Evolutionary conservation across 139 green algal genomes (phyloP).

Genomic region (Chlorella sp.): DNA sequence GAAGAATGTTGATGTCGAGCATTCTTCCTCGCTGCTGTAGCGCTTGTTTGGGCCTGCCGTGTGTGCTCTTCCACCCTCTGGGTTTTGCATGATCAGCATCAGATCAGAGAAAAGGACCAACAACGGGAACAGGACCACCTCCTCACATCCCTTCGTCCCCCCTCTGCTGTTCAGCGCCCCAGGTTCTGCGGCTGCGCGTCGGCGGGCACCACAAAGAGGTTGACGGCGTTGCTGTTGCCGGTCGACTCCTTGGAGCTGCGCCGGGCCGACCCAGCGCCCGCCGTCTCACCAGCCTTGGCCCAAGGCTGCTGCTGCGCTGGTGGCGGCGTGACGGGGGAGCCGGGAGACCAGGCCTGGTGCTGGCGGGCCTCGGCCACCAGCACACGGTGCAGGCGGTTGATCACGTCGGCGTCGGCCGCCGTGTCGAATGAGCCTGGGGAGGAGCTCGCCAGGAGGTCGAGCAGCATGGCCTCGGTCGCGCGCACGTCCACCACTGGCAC

Average conservation of each 20-base stretch:
- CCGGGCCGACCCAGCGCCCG: too few species aligned
- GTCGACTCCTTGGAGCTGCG: too few species aligned
- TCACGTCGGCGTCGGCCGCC: background rate
- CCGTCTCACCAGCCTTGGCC: too few species aligned
- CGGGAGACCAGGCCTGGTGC: too few species aligned
- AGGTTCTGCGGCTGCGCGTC: background rate
- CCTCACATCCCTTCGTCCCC: background rate
- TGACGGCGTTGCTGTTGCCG: too few species aligned
- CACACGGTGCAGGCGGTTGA: background rate
- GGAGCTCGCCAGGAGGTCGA: background rate
- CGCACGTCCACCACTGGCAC: background rate
- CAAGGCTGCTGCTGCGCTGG: too few species aligned
- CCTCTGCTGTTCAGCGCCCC: background rate
- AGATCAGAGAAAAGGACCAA: background rate
- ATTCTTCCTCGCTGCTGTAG: too few species aligned
- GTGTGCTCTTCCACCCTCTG: background rate
- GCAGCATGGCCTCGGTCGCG: background rate
- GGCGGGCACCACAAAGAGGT: too few species aligned
- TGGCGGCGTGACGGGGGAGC: too few species aligned
- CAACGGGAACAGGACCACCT: too few species aligned
- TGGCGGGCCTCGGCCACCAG: too few species aligned
- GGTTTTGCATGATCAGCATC: background rate
- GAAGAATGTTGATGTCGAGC: slow-evolving; percentile 96
- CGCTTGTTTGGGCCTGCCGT: too few species aligned
- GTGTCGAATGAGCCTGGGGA: background rate